These are phyloP conservation scores for Myochromella boudieri DNA, from an alignment of 768 basidiomycete species.

Conservation along the genomic window DNA sequence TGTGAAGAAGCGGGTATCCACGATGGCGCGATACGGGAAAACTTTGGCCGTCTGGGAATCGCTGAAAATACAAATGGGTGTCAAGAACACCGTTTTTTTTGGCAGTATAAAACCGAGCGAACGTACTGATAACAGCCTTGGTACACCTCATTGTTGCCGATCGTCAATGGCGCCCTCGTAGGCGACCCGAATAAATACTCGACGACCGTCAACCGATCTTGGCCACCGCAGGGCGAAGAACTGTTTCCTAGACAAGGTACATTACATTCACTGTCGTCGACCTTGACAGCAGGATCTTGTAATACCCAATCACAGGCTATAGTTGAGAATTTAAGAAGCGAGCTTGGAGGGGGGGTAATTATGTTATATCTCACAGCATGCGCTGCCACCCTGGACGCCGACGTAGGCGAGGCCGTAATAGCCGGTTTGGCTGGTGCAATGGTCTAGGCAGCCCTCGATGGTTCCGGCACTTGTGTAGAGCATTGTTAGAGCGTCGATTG, in stretches of 20 bases:
- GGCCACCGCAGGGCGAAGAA: conserved; percentile 12
- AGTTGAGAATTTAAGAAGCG: neutral
- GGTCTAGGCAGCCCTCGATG: conserved; percentile 10
- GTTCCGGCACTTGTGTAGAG: neutral
- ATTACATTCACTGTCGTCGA: conserved; percentile 13
- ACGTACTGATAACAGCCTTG: conserved; percentile 14
- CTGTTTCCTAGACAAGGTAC: conserved; percentile 11
- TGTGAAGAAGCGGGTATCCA: conserved; percentile 8
- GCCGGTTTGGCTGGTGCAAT: conserved; percentile 8
- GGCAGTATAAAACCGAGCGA: neutral
- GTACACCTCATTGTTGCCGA: conserved; percentile 9
- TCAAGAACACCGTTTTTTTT: neutral
- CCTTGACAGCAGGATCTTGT: conserved; percentile 11
- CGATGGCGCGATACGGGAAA: neutral
- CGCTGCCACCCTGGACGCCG: conserved; percentile 4
- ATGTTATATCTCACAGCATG: conserved; percentile 7
- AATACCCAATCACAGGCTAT: conserved; percentile 11
- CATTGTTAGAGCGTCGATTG: conserved; percentile 10
- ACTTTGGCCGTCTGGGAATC: conserved; percentile 8
- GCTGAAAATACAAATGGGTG: neutral
- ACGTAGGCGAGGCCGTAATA: conserved; percentile 14
- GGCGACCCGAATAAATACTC: conserved; percentile 5
- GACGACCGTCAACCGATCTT: conserved; percentile 9
- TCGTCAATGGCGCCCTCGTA: conserved; percentile 5
- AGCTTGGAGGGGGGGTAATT: neutral